A percentile compares a stretch with the other conserved stretches of the same genome.
Evolutionary conservation across 1,139 yeast genomes (phyloP).

Genomic region (Lodderomyces elongisporus): DNA sequence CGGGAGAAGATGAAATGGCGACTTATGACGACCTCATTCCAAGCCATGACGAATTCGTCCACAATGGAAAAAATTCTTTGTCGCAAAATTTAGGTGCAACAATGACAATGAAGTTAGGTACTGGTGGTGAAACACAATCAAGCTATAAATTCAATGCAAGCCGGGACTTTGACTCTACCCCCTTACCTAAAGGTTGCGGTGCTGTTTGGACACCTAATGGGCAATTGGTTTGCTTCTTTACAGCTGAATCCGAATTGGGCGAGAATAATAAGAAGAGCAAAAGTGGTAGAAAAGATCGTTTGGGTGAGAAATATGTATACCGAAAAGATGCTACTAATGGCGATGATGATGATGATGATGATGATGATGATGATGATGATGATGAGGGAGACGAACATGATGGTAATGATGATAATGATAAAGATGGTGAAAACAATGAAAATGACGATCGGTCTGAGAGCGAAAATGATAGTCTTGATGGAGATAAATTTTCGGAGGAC

Average conservation of each 20-base stretch:
- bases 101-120: background rate
- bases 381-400: conserved; percentile 31
- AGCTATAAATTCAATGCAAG: no score
- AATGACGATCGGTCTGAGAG: background rate
- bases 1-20: conserved; percentile 29
- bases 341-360: conserved; percentile 12
- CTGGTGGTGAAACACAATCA: background rate
- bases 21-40: conserved; percentile 30
- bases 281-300: no score
- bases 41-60: conserved; percentile 10
- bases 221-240: conserved; percentile 73
- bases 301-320: no score
- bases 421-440: conserved; percentile 12
- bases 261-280: background rate
- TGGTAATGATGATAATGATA: conserved; percentile 27
- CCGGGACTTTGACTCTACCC: conserved; percentile 66
- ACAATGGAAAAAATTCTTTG: background rate
- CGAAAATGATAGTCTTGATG: background rate
- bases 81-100: background rate
- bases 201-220: conserved; percentile 84
- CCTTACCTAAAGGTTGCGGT: conserved; percentile 90
- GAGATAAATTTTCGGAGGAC: conserved; percentile 28
- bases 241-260: conserved; percentile 49
- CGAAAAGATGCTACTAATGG: no score
- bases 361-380: conserved; percentile 13